Evolutionary conservation across 805 yeast genomes (phyloP).

Genomic region (Ogataea methanolica): DNA sequence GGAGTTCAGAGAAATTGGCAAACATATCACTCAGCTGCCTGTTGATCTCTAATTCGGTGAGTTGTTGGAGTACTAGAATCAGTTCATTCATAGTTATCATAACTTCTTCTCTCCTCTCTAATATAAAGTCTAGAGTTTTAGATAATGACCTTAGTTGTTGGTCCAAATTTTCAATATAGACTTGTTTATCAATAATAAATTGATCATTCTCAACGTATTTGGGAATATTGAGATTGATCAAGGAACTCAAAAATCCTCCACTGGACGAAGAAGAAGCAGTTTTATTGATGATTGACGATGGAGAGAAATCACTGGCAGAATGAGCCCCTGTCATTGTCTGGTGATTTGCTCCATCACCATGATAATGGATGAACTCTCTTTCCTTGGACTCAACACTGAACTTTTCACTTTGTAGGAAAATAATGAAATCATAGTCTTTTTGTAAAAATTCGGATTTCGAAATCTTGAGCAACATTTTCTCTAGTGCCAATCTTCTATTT

Average conservation of each 20-base stretch:
- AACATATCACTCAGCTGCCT: slow-evolving; percentile 60
- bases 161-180: slow-evolving; percentile 68
- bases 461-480: slow-evolving; percentile 79
- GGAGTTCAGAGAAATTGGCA: slow-evolving; percentile 66
- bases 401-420: slow-evolving; percentile 73
- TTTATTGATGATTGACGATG: slow-evolving; percentile 24
- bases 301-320: slow-evolving; percentile 19
- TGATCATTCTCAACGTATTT: slow-evolving; percentile 76
- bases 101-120: slow-evolving; percentile 72
- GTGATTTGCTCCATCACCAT: slow-evolving; percentile 29
- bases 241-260: slow-evolving; percentile 63
- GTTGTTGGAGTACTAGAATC: slow-evolving; percentile 42
- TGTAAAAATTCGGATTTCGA: slow-evolving; percentile 51
- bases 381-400: slow-evolving; percentile 66
- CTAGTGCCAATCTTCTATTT: slow-evolving; percentile 76
- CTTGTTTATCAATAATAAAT: slow-evolving; percentile 65
- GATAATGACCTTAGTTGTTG: slow-evolving; percentile 63
- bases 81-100: slow-evolving; percentile 66
- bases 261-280: slow-evolving; percentile 19
- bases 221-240: slow-evolving; percentile 56
- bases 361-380: slow-evolving; percentile 45
- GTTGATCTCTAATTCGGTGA: slow-evolving; percentile 74
- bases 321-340: slow-evolving; percentile 24
- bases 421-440: slow-evolving; percentile 67
- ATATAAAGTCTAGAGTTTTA: slow-evolving; percentile 68